Evolutionary conservation across 2,329 filamentous ascomycete genomes (phyloP).

Genomic region (Chaetomiaceae sp.): DNA sequence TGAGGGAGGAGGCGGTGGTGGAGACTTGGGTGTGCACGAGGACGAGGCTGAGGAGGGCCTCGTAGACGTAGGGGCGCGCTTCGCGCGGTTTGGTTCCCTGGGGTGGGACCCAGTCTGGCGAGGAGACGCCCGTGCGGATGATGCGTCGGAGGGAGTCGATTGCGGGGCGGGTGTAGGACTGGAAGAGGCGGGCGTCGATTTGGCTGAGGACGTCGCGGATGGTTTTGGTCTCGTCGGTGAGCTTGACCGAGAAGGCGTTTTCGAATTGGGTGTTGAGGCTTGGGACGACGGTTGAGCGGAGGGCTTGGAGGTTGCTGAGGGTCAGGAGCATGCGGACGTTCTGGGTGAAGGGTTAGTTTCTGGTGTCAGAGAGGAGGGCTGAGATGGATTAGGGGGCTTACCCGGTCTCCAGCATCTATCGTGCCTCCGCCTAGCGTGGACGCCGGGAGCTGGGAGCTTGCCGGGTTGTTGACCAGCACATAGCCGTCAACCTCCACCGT

Average conservation of each 20-base stretch:
- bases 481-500: slow-evolving; percentile 44
- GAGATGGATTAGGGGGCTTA: slow-evolving; percentile 34
- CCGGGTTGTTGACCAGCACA: slow-evolving; percentile 29
- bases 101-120: slow-evolving; percentile 65
- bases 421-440: slow-evolving; percentile 41
- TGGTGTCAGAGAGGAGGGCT: neutral
- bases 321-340: slow-evolving; percentile 92
- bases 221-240: slow-evolving; percentile 89
- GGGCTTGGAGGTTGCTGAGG: slow-evolving; percentile 81
- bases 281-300: slow-evolving; percentile 78
- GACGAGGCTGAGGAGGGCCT: slow-evolving; percentile 77
- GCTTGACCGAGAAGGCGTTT: slow-evolving; percentile 85
- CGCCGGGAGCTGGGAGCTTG: slow-evolving; percentile 29
- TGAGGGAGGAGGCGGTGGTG: slow-evolving; percentile 71
- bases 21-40: slow-evolving; percentile 88
- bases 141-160: slow-evolving; percentile 63
- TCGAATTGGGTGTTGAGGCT: slow-evolving; percentile 90
- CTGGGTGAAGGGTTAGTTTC: slow-evolving; percentile 38
- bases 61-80: slow-evolving; percentile 85
- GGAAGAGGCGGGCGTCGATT: slow-evolving; percentile 87
- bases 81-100: slow-evolving; percentile 58
- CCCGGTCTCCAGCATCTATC: slow-evolving; percentile 53
- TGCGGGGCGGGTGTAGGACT: slow-evolving; percentile 80
- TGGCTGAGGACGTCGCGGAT: slow-evolving; percentile 86
- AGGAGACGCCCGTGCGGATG: slow-evolving; percentile 68